phyloP scores from a whole-genome alignment of 106 monocot genomes.

The Alisma plantagoaquatica region DNA sequence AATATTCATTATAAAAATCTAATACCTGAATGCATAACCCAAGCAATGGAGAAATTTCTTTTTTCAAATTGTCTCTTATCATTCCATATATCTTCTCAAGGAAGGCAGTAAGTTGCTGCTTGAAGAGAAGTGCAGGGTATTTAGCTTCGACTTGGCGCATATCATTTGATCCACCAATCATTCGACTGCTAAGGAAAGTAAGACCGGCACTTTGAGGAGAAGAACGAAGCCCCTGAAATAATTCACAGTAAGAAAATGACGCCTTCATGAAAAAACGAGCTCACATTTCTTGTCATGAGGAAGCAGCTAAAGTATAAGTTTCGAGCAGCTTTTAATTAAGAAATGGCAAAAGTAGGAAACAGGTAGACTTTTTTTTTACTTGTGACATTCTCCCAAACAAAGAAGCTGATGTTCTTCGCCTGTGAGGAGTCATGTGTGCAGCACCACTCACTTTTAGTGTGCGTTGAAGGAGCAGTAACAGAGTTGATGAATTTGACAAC shows the following conservation, averaged over 20 bases:
- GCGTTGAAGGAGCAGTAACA: slow-evolving; percentile 65
- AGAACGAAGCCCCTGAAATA: slow-evolving; percentile 33
- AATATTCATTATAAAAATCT: background rate
- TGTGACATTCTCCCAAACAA: slow-evolving; percentile 71
- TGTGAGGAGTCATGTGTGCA: slow-evolving; percentile 49
- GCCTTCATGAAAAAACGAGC: too few relatives aligned
- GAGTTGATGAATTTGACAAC: slow-evolving; percentile 74
- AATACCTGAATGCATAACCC: slow-evolving; percentile 80
- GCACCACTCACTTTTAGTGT: slow-evolving; percentile 74
- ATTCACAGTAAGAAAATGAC: background rate
- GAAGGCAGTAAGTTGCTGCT: slow-evolving; percentile 70
- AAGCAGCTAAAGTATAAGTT: background rate
- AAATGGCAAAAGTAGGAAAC: background rate
- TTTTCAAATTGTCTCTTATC: slow-evolving; percentile 84
- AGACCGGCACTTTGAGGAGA: slow-evolving; percentile 54
- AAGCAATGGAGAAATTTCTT: slow-evolving; percentile 79
- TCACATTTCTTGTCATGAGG: too few relatives aligned
- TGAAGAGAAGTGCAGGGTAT: slow-evolving; percentile 80
- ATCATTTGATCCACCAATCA: slow-evolving; percentile 41
- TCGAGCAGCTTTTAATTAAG: background rate
- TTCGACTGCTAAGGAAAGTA: slow-evolving; percentile 39
- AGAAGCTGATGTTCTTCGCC: slow-evolving; percentile 47
- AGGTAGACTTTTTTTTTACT: too few relatives aligned
- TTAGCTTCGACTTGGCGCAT: slow-evolving; percentile 77
- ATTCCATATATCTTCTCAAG: slow-evolving; percentile 88